phyloP scores from a whole-genome alignment of 495 filamentous ascomycete species.

The Daldinia decipiens region DNA sequence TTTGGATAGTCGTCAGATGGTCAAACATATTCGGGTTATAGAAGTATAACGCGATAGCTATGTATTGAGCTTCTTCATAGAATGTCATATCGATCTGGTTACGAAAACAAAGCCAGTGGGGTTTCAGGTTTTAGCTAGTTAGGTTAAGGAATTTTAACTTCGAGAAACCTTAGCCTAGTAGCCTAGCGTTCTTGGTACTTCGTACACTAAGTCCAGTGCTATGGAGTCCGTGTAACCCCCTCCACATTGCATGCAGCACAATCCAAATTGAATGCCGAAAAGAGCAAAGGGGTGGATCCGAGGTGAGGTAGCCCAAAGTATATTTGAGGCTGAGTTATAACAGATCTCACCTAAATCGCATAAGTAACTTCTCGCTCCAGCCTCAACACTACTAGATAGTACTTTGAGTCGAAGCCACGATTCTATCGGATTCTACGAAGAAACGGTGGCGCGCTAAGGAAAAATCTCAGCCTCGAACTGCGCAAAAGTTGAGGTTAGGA shows the following conservation, averaged over 20 bases:
- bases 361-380: constrained; percentile 8
- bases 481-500: constrained; percentile 6
- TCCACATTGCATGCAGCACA: constrained; percentile 43
- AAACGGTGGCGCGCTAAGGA: constrained; percentile 44
- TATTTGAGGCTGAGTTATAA: constrained; percentile 35
- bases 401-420: constrained; percentile 46
- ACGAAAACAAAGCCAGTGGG: not conserved
- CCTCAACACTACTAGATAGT: constrained; percentile 33
- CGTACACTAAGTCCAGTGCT: not conserved
- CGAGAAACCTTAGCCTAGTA: not conserved
- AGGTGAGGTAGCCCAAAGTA: constrained; percentile 31
- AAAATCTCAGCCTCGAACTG: constrained; percentile 44
- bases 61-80: no score
- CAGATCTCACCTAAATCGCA: not conserved
- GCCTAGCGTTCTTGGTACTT: not conserved
- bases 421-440: constrained; percentile 51
- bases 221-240: constrained; percentile 19
- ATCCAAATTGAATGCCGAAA: constrained; percentile 39
- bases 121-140: not conserved
- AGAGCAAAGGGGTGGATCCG: constrained; percentile 27
- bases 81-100: no score
- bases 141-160: not conserved
- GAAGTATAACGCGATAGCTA: no score
- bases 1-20: no score
- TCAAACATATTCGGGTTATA: no score